Percentiles rank a stretch among this genome's conserved stretches.
These are phyloP conservation scores for Beauveria asiatica DNA, from an alignment of 2,329 filamentous ascomycete genomes.

Conservation along the genomic window DNA sequence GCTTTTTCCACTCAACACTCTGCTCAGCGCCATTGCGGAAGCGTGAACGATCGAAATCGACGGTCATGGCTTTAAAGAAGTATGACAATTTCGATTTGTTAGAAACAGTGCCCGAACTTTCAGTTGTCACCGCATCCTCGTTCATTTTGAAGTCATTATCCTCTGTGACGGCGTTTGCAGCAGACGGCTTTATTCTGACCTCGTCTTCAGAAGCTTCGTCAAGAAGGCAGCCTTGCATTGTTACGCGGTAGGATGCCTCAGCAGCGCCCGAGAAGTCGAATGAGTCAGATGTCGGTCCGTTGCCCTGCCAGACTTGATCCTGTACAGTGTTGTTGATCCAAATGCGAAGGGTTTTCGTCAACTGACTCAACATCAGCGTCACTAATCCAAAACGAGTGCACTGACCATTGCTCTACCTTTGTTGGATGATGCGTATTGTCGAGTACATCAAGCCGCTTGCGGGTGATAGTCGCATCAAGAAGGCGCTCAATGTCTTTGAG, in stretches of 20 bases:
- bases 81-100: constrained; percentile 53
- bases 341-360: constrained; percentile 76
- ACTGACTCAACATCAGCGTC: constrained; percentile 32
- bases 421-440: constrained; percentile 68
- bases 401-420: constrained; percentile 42
- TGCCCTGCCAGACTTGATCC: constrained; percentile 86
- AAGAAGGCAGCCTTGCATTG: constrained; percentile 80
- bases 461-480: constrained; percentile 86
- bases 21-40: constrained; percentile 47
- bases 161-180: constrained; percentile 23
- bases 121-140: constrained; percentile 23
- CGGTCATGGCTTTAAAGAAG: constrained; percentile 73
- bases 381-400: not conserved
- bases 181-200: constrained; percentile 24
- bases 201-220: constrained; percentile 50
- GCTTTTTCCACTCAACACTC: constrained; percentile 80
- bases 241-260: constrained; percentile 78
- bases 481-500: constrained; percentile 80
- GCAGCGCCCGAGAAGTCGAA: constrained; percentile 75
- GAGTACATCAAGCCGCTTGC: constrained; percentile 84
- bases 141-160: constrained; percentile 23
- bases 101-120: constrained; percentile 18
- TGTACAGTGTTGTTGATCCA: constrained; percentile 95
- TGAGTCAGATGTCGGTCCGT: constrained; percentile 57
- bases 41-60: constrained; percentile 61